phyloP scores from a whole-genome alignment of 2,329 filamentous ascomycete species.

The Fusarium coffeatum region DNA sequence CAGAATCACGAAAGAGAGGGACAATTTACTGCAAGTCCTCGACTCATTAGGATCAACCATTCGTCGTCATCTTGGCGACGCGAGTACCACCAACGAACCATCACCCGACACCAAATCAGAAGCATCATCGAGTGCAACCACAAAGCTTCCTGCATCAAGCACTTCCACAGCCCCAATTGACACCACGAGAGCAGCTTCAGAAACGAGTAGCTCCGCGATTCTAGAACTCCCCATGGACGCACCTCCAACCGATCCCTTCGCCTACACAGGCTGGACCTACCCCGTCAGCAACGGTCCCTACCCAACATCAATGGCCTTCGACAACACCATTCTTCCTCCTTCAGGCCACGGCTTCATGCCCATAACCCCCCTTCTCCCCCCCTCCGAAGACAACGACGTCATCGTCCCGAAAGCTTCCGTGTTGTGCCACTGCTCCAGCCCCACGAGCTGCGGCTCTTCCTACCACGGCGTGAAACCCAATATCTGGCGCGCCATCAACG shows the following conservation, averaged over 20 bases:
- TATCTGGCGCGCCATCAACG: slow-evolving; percentile 46
- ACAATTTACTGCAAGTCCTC: slow-evolving; percentile 32
- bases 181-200: not conserved
- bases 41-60: slow-evolving; percentile 31
- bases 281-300: slow-evolving; percentile 1
- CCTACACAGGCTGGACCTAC: slow-evolving; percentile 24
- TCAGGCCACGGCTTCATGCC: slow-evolving; percentile 3
- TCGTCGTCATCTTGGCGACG: slow-evolving; percentile 30
- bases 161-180: not conserved
- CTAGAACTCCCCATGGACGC: slow-evolving; percentile 19
- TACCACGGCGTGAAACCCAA: slow-evolving; percentile 24
- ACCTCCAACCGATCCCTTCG: not conserved
- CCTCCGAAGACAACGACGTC: slow-evolving; percentile 13
- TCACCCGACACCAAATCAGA: slow-evolving; percentile 1
- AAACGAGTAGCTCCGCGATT: slow-evolving; percentile 17
- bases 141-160: not conserved
- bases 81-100: not conserved
- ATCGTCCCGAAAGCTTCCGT: slow-evolving; percentile 11
- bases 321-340: slow-evolving; percentile 10
- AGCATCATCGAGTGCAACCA: not conserved
- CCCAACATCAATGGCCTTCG: slow-evolving; percentile 15
- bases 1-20: slow-evolving; percentile 43
- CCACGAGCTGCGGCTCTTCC: not conserved
- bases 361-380: slow-evolving; percentile 1
- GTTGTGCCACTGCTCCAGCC: slow-evolving; percentile 25